Conservation (phyloP, 116 monocot species). For the Cymodocea nodosa region DNA sequence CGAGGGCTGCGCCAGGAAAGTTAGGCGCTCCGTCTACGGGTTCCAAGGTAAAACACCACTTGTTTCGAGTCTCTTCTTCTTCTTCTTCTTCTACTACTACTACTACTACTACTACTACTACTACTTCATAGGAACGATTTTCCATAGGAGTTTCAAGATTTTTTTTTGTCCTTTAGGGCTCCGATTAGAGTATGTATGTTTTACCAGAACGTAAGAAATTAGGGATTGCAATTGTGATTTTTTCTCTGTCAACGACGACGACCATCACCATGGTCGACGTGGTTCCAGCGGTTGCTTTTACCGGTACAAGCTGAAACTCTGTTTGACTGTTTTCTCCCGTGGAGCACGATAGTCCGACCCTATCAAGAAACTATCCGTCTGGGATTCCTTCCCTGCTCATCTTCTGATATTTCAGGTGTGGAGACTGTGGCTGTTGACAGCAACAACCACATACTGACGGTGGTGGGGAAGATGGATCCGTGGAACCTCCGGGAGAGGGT, state of each 20-base stretch:
- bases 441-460: conserved; percentile 33
- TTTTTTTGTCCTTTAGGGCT: neutral
- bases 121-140: no score
- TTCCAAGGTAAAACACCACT: conserved; percentile 33
- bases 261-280: no score
- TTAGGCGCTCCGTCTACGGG: conserved; percentile 36
- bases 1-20: conserved; percentile 73
- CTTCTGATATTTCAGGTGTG: conserved; percentile 25
- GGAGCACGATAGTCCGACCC: no score
- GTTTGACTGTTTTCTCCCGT: no score
- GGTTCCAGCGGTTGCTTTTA: no score
- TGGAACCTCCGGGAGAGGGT: conserved; percentile 43
- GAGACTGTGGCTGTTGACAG: conserved; percentile 24
- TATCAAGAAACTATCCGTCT: no score
- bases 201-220: no score
- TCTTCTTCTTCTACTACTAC: neutral
- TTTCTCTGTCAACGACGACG: no score
- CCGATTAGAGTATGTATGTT: neutral
- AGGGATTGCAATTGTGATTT: no score
- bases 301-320: no score
- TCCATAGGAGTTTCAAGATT: neutral
- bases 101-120: neutral
- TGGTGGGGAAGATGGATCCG: conserved; percentile 52
- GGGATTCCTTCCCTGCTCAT: no score
- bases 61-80: neutral